A percentile compares a stretch with the other conserved stretches of the same genome.
These are phyloP conservation scores for Penicillium griseofulvum DNA, from an alignment of 2,329 filamentous ascomycete genomes.

Conservation along the genomic window DNA sequence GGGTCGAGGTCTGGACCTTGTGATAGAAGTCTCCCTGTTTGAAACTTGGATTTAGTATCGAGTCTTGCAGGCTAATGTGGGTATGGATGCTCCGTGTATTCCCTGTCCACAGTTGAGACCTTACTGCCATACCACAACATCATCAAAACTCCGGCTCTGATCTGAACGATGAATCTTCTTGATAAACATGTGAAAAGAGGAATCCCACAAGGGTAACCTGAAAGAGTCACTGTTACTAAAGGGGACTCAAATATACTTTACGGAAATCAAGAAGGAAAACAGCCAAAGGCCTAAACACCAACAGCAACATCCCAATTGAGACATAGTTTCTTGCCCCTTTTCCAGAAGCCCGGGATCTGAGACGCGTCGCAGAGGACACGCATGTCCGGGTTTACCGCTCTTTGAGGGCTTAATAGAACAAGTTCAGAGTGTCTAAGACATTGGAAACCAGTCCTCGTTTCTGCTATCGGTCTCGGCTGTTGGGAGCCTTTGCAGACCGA, in stretches of 20 bases:
- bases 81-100: not conserved
- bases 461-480: slow-evolving; percentile 8
- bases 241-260: not conserved
- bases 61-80: not conserved
- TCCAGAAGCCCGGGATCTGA: slow-evolving; percentile 13
- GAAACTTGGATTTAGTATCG: slow-evolving; percentile 1
- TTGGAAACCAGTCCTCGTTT: slow-evolving; percentile 14
- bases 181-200: not conserved
- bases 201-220: not conserved
- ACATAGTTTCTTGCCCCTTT: slow-evolving; percentile 13
- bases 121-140: not conserved
- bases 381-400: slow-evolving; percentile 19
- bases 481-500: slow-evolving; percentile 3
- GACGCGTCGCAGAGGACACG: slow-evolving; percentile 8
- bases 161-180: not conserved
- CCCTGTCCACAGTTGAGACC: not conserved
- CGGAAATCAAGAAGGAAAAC: not conserved
- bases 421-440: slow-evolving; percentile 21
- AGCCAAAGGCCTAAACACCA: slow-evolving; percentile 11
- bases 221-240: not conserved
- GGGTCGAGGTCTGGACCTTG: not conserved
- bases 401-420: slow-evolving; percentile 10
- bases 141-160: not conserved
- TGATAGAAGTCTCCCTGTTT: not conserved
- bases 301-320: slow-evolving; percentile 19